Base-by-base conservation (phyloP, 169 alveolate species). In the Plasmodium vivax region DNA sequence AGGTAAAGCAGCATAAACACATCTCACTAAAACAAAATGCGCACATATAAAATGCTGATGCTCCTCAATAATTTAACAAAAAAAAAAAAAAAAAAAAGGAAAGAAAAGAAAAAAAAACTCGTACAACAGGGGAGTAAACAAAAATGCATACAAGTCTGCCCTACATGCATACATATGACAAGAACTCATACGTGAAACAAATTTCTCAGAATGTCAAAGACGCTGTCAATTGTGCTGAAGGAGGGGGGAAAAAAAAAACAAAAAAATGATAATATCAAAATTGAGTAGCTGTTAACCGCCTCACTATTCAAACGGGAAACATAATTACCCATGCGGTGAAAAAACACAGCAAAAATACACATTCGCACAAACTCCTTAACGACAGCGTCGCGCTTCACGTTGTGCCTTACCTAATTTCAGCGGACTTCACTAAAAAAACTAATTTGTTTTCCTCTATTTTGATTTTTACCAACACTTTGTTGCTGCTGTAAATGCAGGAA, bases 361-460 rank as follows among this genome's bases (percentile, higher is more conserved):
- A 71, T 84, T 27, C 51, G 14, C 47, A 68, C 23, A 58, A 12
- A 68, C 72, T 38, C n/a, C 36, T 54, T 58, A 30, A 32, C 3
- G 34, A 0, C 32, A 84, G 30, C 68, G 74, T 71, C 12, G 16
- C 10, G 41, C 77, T 68, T 27, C 32, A 14, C n/a, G 14, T 68
- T 43, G 34, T 23, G 58, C 30, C 94, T 90, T 90, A 90, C 94
- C 47, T 80, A 27, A 62, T 90, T 23, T 90, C 94, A 32, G 68
- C 75, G 47, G 94, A 90, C 74, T 90, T 90, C 27, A 90, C 90
- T 80, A 90, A 90, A 90, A 90, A 90, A 90, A 45, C 73, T 27
- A 90, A 90, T 90, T 90, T 90, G 47, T 80, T 90, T 73, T 90
- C 90, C 47, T 90, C 94, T 79, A 90, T 79, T 80, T 62, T 80